Evolutionary conservation across 371 early-diverging fungal genomes (phyloP), one percentile per base, ranked within the genome.

Genomic region (Aphelidium insulamus): DNA sequence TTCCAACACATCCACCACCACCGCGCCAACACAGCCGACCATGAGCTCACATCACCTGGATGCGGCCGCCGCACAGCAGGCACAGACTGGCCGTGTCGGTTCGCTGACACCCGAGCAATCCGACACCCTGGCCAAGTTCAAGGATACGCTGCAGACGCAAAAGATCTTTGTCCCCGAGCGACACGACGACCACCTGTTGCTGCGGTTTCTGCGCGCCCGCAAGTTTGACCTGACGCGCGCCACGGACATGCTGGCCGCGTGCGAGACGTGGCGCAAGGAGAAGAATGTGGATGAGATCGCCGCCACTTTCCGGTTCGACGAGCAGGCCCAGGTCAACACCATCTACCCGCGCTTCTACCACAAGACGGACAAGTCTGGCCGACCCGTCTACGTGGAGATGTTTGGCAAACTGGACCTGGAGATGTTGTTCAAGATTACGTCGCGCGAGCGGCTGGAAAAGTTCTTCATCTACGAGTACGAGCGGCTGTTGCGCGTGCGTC

Each of bases 271-370:
- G 77, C 41, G 72, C 8, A 54, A 53, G 39, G 62, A 67, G 36
- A 55, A 46, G 28, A 39, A 49, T 2, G 59, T 63, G 24, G 59
- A 61, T 22, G 40, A 45, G 9, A 30, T 61, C 21, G 47, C 43
- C 20, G 40, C 50, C n/a, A 41, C 34, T 9, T 63, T 61, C 32
- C 43, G 51, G 41, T 56, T 58, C 36, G 45, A 52, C 29, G 59
- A 61, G 33, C 49, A 41, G 25, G 54, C 55, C 6, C 50, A 48
- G 25, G 55, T 63, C 21, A 46, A 44, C 35, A 42, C 48, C 28
- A 36, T 57, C 30, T 76, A 72, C 48, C 73, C 74, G 21, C 64
- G 72, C 14, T 77, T 62, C 51, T 77, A 77, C 49, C 77, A 77
- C 49, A 66, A 67, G 36, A 55, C 57, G 17, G 77, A 76, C 52